phyloP scores from a whole-genome alignment of 176 grass and related monocot genomes.

The Oryza nivara region DNA sequence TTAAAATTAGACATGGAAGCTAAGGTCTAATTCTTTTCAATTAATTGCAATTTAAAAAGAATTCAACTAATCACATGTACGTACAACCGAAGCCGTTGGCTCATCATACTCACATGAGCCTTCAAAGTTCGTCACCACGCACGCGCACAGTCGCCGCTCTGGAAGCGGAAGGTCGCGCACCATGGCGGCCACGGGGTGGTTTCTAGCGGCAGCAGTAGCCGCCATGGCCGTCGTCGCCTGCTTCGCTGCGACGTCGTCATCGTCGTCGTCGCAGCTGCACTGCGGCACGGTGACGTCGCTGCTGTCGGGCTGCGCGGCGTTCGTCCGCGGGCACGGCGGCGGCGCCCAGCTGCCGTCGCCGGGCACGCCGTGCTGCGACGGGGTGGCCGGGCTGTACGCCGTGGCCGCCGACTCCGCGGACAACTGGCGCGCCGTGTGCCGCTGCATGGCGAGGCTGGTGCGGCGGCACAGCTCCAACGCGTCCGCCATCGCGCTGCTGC shows the following conservation, averaged over 20 bases:
- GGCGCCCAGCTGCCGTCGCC: conserved; percentile 12
- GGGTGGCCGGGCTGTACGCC: conserved; percentile 48
- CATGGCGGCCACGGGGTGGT: conserved; percentile 22
- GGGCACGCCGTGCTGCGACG: conserved; percentile 57
- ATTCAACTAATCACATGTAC: background rate
- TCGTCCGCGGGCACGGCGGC: conserved; percentile 28
- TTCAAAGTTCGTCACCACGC: background rate
- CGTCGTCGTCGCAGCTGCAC: conserved; percentile 33
- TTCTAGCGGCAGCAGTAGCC: background rate
- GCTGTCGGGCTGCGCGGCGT: conserved; percentile 50
- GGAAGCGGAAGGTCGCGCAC: background rate
- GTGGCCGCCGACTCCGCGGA: conserved; percentile 53
- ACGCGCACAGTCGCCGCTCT: no score
- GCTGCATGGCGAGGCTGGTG: conserved; percentile 56
- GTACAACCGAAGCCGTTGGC: conserved; percentile 29
- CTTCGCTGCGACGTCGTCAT: background rate
- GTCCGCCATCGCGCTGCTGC: conserved; percentile 59
- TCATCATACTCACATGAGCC: conserved; percentile 33
- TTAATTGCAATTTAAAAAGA: no score
- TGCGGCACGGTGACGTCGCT: conserved; percentile 59
- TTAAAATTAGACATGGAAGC: no score
- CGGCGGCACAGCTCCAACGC: conserved; percentile 53
- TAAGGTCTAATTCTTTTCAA: no score
- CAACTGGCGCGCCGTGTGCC: conserved; percentile 61
- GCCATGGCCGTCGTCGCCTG: background rate